phyloP scores from a whole-genome alignment of 2,329 filamentous ascomycete species.

The Lasiodiplodia citricola region DNA sequence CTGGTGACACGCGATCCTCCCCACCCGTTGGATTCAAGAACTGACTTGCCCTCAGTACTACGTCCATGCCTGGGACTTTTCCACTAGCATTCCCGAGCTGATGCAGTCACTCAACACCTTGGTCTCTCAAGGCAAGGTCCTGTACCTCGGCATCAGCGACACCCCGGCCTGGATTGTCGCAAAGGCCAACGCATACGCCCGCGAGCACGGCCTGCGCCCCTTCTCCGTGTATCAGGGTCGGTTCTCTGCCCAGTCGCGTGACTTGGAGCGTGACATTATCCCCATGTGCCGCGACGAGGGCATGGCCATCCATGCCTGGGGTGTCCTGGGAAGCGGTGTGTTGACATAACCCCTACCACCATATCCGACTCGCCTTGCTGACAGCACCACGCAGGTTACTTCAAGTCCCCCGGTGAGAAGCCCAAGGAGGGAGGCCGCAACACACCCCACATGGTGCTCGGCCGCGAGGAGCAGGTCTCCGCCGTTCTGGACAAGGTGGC shows the following conservation, averaged over 20 bases:
- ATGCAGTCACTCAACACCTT: slow-evolving; percentile 52
- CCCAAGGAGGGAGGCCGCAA: slow-evolving; percentile 46
- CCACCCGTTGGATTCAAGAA: no score
- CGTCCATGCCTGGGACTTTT: slow-evolving; percentile 50
- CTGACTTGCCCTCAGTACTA: slow-evolving; percentile 28
- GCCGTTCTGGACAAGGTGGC: slow-evolving; percentile 66
- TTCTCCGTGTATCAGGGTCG: slow-evolving; percentile 50
- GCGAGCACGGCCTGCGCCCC: slow-evolving; percentile 45
- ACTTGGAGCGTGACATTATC: slow-evolving; percentile 53
- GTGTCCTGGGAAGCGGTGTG: slow-evolving; percentile 48
- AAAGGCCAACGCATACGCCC: slow-evolving; percentile 40
- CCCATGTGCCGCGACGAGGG: slow-evolving; percentile 51
- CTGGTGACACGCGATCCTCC: slow-evolving; percentile 28
- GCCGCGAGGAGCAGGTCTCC: slow-evolving; percentile 59
- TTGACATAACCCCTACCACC: slow-evolving; percentile 32
- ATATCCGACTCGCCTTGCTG: no score
- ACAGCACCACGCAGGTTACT: no score
- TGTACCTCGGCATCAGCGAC: slow-evolving; percentile 53
- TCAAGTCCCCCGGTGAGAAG: no score
- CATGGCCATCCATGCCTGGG: slow-evolving; percentile 61
- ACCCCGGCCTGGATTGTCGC: slow-evolving; percentile 49
- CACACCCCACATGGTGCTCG: slow-evolving; percentile 39
- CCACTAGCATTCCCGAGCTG: slow-evolving; percentile 49
- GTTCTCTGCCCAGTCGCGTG: slow-evolving; percentile 49
- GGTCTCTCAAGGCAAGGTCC: slow-evolving; percentile 47